These are phyloP conservation scores for Barbarea vulgaris DNA, from an alignment of 345 rosid genomes.

Conservation along the genomic window DNA sequence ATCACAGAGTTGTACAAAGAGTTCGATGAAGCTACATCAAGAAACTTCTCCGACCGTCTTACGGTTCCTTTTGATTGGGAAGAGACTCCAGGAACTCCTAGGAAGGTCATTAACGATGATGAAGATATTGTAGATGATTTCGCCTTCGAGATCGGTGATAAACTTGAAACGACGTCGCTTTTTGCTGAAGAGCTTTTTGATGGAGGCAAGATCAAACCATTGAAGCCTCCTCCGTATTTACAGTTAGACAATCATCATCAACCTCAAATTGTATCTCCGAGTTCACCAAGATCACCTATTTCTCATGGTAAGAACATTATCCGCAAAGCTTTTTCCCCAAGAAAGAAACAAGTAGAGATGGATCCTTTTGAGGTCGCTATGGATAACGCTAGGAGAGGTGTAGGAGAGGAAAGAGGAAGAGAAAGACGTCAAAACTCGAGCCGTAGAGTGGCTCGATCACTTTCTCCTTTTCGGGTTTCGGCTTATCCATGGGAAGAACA, in stretches of 20 bases:
- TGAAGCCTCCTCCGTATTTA: constrained; percentile 67
- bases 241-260: constrained; percentile 37
- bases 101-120: constrained; percentile 31
- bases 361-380: constrained; percentile 52
- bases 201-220: constrained; percentile 68
- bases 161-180: constrained; percentile 44
- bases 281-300: constrained; percentile 59
- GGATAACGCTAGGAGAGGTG: constrained; percentile 42
- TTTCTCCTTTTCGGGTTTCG: constrained; percentile 77
- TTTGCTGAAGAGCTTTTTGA: constrained; percentile 77
- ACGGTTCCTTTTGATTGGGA: constrained; percentile 65
- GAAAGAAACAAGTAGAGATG: constrained; percentile 40
- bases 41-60: constrained; percentile 16
- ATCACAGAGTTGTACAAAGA: constrained; percentile 57
- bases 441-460: constrained; percentile 63
- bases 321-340: constrained; percentile 62
- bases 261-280: constrained; percentile 44
- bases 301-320: constrained; percentile 54
- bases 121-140: constrained; percentile 46
- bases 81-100: constrained; percentile 67
- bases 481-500: constrained; percentile 78
- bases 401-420: constrained; percentile 57
- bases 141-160: constrained; percentile 53
- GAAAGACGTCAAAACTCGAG: constrained; percentile 49
- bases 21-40: constrained; percentile 39